Conservation (phyloP, 2,329 filamentous ascomycete genomes). For the Alternaria triticina region DNA sequence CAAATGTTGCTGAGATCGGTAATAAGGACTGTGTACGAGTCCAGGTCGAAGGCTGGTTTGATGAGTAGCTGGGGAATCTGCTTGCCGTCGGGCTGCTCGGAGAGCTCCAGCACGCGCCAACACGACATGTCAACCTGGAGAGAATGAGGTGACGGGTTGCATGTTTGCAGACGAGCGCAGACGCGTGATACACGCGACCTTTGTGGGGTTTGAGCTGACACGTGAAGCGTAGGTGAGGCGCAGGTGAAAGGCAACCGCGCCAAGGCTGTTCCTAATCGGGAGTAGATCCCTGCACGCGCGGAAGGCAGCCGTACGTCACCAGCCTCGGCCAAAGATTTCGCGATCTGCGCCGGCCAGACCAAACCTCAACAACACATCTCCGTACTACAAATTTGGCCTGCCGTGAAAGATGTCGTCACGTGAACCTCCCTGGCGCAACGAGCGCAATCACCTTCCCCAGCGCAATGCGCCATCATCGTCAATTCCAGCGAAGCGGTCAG, state of each 20-base stretch:
- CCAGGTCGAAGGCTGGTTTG: conserved; percentile 61
- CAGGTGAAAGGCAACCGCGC: conserved; percentile 19
- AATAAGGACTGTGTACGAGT: conserved; percentile 69
- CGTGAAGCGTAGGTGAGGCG: neutral
- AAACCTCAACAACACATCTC: neutral
- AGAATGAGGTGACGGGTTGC: neutral
- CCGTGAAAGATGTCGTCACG: conserved; percentile 35
- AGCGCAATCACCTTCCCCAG: conserved; percentile 26
- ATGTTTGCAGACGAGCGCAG: neutral
- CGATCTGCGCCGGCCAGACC: neutral
- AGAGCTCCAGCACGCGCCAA: conserved; percentile 43
- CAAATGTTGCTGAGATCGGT: conserved; percentile 79
- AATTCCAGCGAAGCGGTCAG: conserved; percentile 52
- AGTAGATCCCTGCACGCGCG: conserved; percentile 7
- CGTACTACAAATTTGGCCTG: neutral
- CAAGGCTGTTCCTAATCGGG: conserved; percentile 8
- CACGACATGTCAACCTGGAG: conserved; percentile 33
- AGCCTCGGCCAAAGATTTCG: conserved; percentile 23
- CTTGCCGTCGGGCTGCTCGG: conserved; percentile 26
- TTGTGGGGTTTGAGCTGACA: neutral
- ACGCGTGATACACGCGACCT: neutral
- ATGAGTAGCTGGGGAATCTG: conserved; percentile 67
- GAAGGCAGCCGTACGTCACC: conserved; percentile 28
- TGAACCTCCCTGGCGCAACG: conserved; percentile 44
- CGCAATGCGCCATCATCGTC: conserved; percentile 34